Base-by-base conservation (phyloP, 106 monocot species). In the Amphibolis antarctica region DNA sequence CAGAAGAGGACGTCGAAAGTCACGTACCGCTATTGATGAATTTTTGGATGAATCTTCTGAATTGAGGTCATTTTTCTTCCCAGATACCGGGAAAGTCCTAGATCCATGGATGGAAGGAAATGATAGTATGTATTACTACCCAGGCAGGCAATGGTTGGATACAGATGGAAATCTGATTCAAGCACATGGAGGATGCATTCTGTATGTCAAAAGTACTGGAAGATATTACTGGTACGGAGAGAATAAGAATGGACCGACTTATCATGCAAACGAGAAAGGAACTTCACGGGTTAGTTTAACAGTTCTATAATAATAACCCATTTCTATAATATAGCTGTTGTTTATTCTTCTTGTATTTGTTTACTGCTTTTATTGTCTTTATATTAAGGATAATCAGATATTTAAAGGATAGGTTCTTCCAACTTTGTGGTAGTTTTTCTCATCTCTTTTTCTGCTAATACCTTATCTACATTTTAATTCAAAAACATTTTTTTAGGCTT, bases 171-270 rank as follows among this genome's bases (percentile, higher is more conserved):
- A 88, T 55, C 75, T 88, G 42, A 92, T 92, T 74, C 92, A 92
- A 74, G 92, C 88, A 17, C 92, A 92, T 74, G 92, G 92, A 52
- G 92, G 92, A 3, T 84, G 88, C 1, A 64, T 92, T 76, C 64
- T 92, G 21, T 84, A 76, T 78, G 87, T 87, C 71, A 71, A 82
- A 9, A 80, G 29, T 48, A 73, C 67, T 6, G 67, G 66, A 44
- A 85, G 77, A 12, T 92, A 80, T 66, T 88, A 88, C 58, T 88
- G 92, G 87, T 92, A 92, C 67, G 92, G 92, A 74, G 92, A 92
- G 52, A 92, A 88, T 56, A 92, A 92, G 75, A 73, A 88, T 65
- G 92, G 84, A 1, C 75, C 75, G 59, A 88, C 87, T 6, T 92
- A 84, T 68, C 80, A 77, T 51, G 66, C 84, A 49, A 82, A 85